Base-by-base conservation (phyloP, 2,329 filamentous ascomycete genomes). In the Juglanconis oblonga region DNA sequence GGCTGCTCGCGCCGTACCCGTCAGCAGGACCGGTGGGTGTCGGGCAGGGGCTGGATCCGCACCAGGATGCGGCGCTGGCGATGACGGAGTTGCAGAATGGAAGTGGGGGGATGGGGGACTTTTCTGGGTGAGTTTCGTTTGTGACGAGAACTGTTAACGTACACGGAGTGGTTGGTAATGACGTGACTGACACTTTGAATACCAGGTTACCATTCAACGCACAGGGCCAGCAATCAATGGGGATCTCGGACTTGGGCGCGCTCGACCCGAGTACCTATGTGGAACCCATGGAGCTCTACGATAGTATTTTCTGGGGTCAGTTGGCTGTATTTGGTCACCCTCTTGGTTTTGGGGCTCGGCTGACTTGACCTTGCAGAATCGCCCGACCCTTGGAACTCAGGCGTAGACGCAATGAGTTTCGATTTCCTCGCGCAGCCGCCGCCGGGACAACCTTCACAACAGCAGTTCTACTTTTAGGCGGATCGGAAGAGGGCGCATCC, bases 301-400 rank as follows among this genome's bases (percentile, higher is more conserved):
- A 88, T 67, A 87, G 84, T 4, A 88, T 88, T 50, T 88, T 87
- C 74, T 87, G 84, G 79, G 85, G 85, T 87, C 73, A n/a, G n/a
- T n/a, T n/a, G n/a, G n/a, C n/a, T n/a, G n/a, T n/a, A n/a, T n/a
- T n/a, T n/a, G n/a, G n/a, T n/a, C 14, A 3, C n/a, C 17, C 13
- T 33, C 14, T n/a, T 3, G 9, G 3, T 10, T 13, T 29, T 36
- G 9, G 5, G 3, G 33, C 24, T 33, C n/a, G 11, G 44, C 52
- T 56, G 14, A 55, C 48, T 29, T 58, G 13, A 40, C 42, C n/a
- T 40, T 40, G 5, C 62, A 85, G 83, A 85, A 76, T 83, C 81
- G 2, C 82, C 82, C 4, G 82, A 86, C 67, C 81, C 83, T 0
- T 86, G 83, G 76, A 85, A 85, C 63, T 76, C 78, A 6, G 80